A percentile compares a stretch with the other conserved stretches of the same genome.
These are phyloP conservation scores for Bacidia rubella DNA, from an alignment of 495 filamentous ascomycete genomes.

Conservation along the genomic window DNA sequence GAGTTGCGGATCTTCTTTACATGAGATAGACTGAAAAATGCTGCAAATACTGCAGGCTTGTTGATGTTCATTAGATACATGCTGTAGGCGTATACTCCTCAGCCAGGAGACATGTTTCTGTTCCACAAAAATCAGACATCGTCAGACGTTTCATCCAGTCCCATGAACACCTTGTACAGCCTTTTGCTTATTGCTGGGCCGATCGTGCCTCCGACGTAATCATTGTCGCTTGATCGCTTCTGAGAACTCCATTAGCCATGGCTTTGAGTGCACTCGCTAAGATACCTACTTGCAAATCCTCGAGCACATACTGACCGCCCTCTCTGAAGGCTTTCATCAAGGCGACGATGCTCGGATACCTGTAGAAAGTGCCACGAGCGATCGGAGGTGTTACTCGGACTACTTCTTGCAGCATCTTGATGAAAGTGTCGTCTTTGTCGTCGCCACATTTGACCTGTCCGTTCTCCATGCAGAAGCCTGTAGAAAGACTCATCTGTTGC, in stretches of 20 bases:
- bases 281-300: constrained; percentile 39
- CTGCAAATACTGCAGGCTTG: no score
- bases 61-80: no score
- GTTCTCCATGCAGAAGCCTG: constrained; percentile 69
- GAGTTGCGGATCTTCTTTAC: no score
- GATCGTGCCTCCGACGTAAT: constrained; percentile 40
- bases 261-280: background rate
- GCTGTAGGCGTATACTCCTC: no score
- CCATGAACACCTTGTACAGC: constrained; percentile 61
- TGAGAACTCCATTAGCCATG: background rate
- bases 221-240: background rate
- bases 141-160: constrained; percentile 47
- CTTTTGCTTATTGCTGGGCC: constrained; percentile 59
- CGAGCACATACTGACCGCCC: constrained; percentile 45
- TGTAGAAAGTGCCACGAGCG: constrained; percentile 53
- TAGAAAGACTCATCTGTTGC: constrained; percentile 36
- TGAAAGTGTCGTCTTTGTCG: constrained; percentile 52
- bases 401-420: constrained; percentile 69
- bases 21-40: no score
- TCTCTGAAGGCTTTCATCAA: constrained; percentile 45
- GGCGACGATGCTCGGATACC: constrained; percentile 44
- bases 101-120: no score
- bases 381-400: constrained; percentile 57
- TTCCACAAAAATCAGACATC: constrained; percentile 58
- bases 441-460: constrained; percentile 69